Conservation (phyloP, 148 eudicot species). For the Beta vulgaris region DNA sequence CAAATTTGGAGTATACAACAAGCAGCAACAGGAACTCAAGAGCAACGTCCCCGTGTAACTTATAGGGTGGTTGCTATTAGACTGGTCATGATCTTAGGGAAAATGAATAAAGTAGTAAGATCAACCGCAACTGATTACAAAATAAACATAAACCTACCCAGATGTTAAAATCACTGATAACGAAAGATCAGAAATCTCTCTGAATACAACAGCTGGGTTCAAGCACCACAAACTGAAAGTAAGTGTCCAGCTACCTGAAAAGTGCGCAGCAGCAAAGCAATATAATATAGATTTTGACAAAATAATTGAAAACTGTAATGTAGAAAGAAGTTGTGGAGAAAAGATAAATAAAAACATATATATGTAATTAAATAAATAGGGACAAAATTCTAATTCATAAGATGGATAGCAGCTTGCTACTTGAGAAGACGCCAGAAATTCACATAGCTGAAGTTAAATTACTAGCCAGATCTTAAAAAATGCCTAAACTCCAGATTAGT, state of each 20-base stretch:
- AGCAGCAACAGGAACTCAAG: not conserved
- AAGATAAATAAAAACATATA: not conserved
- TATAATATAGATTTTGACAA: conserved; percentile 17
- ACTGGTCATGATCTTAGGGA: not conserved
- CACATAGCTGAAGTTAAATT: not conserved
- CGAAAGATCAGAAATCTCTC: conserved; percentile 62
- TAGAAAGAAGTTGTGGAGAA: not conserved
- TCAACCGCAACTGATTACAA: not conserved
- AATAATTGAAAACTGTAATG: not conserved
- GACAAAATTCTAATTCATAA: too few species aligned
- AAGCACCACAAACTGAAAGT: conserved; percentile 89
- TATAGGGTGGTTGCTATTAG: not conserved
- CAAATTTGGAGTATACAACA: not conserved
- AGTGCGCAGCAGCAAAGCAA: conserved; percentile 33
- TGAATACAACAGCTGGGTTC: conserved; percentile 92
- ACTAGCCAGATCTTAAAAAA: too few species aligned
- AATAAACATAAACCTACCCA: conserved; percentile 53
- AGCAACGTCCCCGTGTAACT: not conserved
- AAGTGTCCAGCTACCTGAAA: conserved; percentile 57
- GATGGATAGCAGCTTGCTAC: conserved; percentile 18
- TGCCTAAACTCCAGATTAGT: not conserved
- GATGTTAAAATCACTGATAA: conserved; percentile 92
- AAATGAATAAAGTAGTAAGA: not conserved
- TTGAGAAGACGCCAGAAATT: not conserved
- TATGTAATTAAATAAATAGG: not conserved